Evolutionary conservation across 257 asterid species (phyloP).

Genomic region (Phtheirospermum japonicum): DNA sequence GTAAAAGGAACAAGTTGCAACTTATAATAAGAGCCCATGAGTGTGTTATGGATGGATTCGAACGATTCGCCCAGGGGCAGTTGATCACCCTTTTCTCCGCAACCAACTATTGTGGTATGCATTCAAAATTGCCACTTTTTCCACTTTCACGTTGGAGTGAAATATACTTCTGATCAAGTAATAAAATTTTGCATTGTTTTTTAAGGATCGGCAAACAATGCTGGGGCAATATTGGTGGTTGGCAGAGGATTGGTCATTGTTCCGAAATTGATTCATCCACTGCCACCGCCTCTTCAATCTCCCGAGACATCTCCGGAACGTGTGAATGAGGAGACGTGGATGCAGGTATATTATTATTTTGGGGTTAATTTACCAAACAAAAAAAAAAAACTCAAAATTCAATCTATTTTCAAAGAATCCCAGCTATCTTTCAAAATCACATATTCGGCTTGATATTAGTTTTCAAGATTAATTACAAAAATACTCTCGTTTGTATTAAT

Average conservation of each 20-base stretch:
- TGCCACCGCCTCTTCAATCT: slow-evolving; percentile 94
- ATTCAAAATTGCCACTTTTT: slow-evolving; percentile 17
- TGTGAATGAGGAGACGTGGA: slow-evolving; percentile 75
- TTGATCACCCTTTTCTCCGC: slow-evolving; percentile 97
- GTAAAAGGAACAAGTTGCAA: slow-evolving; percentile 87
- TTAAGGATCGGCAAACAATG: slow-evolving; percentile 94
- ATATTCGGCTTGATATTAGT: not conserved
- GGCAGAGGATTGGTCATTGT: slow-evolving; percentile 91
- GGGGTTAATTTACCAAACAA: slow-evolving; percentile 1
- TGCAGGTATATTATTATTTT: slow-evolving; percentile 64
- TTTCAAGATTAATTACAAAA: not conserved
- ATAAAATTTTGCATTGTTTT: slow-evolving; percentile 14
- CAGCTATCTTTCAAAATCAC: slow-evolving; percentile 1
- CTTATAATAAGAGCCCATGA: slow-evolving; percentile 98
- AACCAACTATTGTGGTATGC: slow-evolving; percentile 96
- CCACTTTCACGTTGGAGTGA: not conserved
- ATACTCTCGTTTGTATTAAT: too few species aligned
- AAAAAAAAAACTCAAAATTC: not conserved
- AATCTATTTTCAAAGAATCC: not conserved
- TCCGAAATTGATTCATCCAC: slow-evolving; percentile 92
- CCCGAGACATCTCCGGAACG: slow-evolving; percentile 98
- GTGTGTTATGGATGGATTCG: slow-evolving; percentile 99
- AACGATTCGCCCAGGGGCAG: slow-evolving; percentile 98
- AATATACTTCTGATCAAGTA: slow-evolving; percentile 24
- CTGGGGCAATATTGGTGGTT: slow-evolving; percentile 95